Conservation (phyloP, 495 filamentous ascomycete species). For the Xylaria intraflava region DNA sequence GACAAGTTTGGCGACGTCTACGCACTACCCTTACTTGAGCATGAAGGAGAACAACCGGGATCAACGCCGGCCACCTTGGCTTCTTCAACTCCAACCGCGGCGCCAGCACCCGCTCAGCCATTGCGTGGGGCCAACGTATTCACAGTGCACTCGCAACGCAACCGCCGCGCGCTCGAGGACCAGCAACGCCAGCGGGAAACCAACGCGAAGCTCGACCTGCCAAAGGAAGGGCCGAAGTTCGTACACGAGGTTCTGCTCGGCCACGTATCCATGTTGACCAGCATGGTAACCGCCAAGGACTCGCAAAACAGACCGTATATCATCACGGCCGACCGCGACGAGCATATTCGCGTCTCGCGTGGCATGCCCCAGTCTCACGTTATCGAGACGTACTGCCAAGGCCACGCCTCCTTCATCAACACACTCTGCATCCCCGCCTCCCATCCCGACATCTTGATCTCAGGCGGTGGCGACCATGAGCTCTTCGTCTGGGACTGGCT, state of each 20-base stretch:
- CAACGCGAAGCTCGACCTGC: constrained; percentile 35
- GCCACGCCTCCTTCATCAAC: constrained; percentile 76
- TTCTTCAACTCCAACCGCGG: constrained; percentile 10
- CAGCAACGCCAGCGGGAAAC: constrained; percentile 66
- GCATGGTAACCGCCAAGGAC: constrained; percentile 49
- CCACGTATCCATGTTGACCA: constrained; percentile 89
- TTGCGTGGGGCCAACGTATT: constrained; percentile 52
- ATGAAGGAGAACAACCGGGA: neutral
- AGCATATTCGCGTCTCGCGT: constrained; percentile 90
- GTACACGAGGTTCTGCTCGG: constrained; percentile 72
- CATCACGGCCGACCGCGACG: constrained; percentile 86
- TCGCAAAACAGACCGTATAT: constrained; percentile 55
- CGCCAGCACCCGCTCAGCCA: constrained; percentile 1
- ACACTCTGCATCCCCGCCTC: constrained; percentile 58
- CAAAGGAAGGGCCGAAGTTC: constrained; percentile 49
- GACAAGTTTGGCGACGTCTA: constrained; percentile 98
- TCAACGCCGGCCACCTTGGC: neutral
- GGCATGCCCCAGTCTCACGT: constrained; percentile 76
- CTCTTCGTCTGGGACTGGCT: constrained; percentile 81
- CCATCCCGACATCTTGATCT: constrained; percentile 58
- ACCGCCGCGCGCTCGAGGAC: constrained; percentile 65
- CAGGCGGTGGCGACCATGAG: constrained; percentile 77
- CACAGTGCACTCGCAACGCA: constrained; percentile 80
- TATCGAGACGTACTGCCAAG: constrained; percentile 83
- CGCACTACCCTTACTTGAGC: constrained; percentile 67